Evolutionary conservation across 2,329 filamentous ascomycete genomes (phyloP), one percentile per base, ranked within the genome.

Genomic region (Nannizziopsis arthrosporioides): DNA sequence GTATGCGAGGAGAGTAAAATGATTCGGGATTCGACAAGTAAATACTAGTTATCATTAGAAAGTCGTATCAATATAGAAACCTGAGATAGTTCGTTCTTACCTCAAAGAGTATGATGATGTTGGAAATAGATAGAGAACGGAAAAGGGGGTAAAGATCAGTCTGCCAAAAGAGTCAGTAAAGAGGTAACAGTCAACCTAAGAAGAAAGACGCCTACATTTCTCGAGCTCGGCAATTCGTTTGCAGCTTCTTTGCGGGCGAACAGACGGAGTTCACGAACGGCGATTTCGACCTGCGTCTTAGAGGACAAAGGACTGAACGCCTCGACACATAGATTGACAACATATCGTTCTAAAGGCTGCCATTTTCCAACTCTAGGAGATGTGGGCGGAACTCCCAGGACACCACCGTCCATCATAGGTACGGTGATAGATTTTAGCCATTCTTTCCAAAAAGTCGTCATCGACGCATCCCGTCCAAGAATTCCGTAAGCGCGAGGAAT

Each of bases 361-460:
- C 92, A 98, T 61, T 88, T 80, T 39, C 92, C 92, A 54, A 94
- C 81, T 59, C 81, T 85, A 10, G 92, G 89, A 4, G 90, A 96
- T 65, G 84, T 94, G 8, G 86, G 74, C 5, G 92, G 87, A 6
- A 98, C 81, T 49, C 89, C 78, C 56, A 92, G 69, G 27, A 98
- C 74, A 11, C 76, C 80, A 15, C 90, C 87, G 61, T 94, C 88
- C 1, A 82, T 88, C 92, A 96, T 98, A 22, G 92, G 92, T 17
- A 94, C 86, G n/a, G 92, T 74, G 8, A 96, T 77, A 5, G 90
- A 89, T 65, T 87, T 84, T 42, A 98, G 76, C 92, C 92, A 98
- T 64, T 98, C 92, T 66, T 96, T 96, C 89, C 90, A 98, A 68
- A 98, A 96, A 30, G 81, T 79, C 54, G 89, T 88, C 68, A 93